Evolutionary conservation across 768 basidiomycete genomes (phyloP).

Genomic region (Tephrocybe sp.): DNA sequence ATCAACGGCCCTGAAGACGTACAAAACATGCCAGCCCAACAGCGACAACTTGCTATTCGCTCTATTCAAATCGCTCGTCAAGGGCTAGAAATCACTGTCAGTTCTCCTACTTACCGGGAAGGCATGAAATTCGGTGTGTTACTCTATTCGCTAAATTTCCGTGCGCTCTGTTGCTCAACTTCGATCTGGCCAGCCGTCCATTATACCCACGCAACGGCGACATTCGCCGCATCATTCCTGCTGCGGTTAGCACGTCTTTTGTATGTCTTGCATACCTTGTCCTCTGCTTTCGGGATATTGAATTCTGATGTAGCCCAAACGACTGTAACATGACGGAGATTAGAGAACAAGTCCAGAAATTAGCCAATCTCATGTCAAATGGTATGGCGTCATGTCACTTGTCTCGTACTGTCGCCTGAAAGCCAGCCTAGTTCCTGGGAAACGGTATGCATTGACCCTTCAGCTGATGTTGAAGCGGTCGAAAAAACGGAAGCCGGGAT

Average conservation of each 20-base stretch:
- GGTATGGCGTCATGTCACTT: constrained; percentile 46
- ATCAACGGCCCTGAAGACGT: constrained; percentile 88
- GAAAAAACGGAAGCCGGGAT: constrained; percentile 56
- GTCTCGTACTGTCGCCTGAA: not conserved
- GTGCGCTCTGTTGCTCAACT: not conserved
- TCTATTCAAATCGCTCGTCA: constrained; percentile 83
- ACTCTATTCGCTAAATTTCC: not conserved
- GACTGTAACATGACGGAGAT: constrained; percentile 80
- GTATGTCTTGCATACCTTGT: constrained; percentile 43
- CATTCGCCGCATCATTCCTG: constrained; percentile 89
- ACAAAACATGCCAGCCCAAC: constrained; percentile 75
- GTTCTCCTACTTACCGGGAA: constrained; percentile 81
- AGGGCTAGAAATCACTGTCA: constrained; percentile 83
- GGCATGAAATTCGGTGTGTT: constrained; percentile 87
- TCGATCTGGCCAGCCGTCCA: constrained; percentile 62
- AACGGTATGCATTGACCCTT: constrained; percentile 87
- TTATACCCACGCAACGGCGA: constrained; percentile 90
- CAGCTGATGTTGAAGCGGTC: constrained; percentile 86
- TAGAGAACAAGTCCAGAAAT: constrained; percentile 72
- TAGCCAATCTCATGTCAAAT: constrained; percentile 74
- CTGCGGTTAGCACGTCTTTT: constrained; percentile 85
- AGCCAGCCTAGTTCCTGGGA: constrained; percentile 72
- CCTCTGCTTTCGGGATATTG: constrained; percentile 1
- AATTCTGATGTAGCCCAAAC: constrained; percentile 57
- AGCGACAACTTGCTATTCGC: constrained; percentile 76